Conservation (phyloP, 2,329 filamentous ascomycete species). For the Pseudogymnoascus verrucosus region DNA sequence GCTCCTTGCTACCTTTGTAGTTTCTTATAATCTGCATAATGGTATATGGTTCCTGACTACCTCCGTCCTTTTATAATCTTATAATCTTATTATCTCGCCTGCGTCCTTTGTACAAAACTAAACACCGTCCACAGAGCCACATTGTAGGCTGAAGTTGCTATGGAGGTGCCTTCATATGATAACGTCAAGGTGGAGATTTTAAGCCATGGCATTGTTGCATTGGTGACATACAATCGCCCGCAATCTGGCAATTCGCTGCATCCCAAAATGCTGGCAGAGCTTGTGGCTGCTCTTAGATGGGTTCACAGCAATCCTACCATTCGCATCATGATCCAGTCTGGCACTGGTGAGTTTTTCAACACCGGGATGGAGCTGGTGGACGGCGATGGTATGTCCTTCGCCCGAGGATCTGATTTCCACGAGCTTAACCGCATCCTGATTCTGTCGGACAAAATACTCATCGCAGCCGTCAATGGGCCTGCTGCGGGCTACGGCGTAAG, state of each 20-base stretch:
- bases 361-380: constrained; percentile 21
- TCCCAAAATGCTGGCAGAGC: constrained; percentile 15
- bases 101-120: background rate
- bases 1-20: background rate
- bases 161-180: background rate
- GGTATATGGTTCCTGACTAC: background rate
- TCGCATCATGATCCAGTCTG: constrained; percentile 19
- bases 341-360: constrained; percentile 19
- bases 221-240: constrained; percentile 21
- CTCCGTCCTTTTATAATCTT: background rate
- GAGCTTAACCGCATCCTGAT: constrained; percentile 19
- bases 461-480: constrained; percentile 22
- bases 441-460: constrained; percentile 19
- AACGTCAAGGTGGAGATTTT: background rate
- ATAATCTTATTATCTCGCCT: background rate
- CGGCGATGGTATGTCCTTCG: constrained; percentile 14
- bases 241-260: constrained; percentile 20
- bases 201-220: constrained; percentile 10
- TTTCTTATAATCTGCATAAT: background rate
- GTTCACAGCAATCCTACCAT: constrained; percentile 14
- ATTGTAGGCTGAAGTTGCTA: background rate
- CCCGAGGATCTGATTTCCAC: constrained; percentile 17
- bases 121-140: background rate
- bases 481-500: constrained; percentile 20
- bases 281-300: constrained; percentile 17